Base-by-base conservation (phyloP, 352 stramenopile genomes). In the Pythium apleroticum region DNA sequence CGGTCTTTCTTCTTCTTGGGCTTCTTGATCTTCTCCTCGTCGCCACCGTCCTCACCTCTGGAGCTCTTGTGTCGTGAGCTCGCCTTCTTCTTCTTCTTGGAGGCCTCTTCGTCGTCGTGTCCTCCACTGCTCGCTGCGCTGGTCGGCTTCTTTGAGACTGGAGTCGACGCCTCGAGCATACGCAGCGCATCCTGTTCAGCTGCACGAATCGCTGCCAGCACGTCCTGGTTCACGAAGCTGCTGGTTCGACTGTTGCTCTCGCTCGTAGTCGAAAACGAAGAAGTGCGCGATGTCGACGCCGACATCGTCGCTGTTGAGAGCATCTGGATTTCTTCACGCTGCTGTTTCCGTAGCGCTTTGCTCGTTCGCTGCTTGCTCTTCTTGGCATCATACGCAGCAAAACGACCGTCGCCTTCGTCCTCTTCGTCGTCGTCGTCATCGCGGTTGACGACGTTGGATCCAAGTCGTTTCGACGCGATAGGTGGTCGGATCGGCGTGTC, bases 171-270 rank as follows among this genome's bases (percentile, higher is more conserved):
- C 35, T 65, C 65, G 4, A 93, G 65, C 84, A 93, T 91, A 10
- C 71, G 76, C 63, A 88, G 48, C 0, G 83, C 83, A 14, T 89
- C 83, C 60, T 89, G 73, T 49, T 92, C 72, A 0, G 85, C 85
- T 48, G 82, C 71, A 19, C 75, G 78, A 54, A 94, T 91, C 15
- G 85, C 82, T 19, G 85, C 85, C 45, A 92, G 63, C 48, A 94
- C 79, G 33, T 88, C 75, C 9, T 68, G 68, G 41, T 65, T 86
- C 12, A 56, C 54, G 17, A 68, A 43, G 55, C 22, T 39, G 39
- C n/a, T 2, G 25, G 46, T 14, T 50, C 22, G 12, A 1, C 28
- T 41, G 41, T 17, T 58, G 10, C 20, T 57, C 14, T 65, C 41
- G 49, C 59, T 50, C 4, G 52, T 43, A 0, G 45, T 64, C 7